Evolutionary conservation across 495 filamentous ascomycete species (phyloP), one percentile per base, ranked within the genome.

Genomic region (Trichoderma parareesei): DNA sequence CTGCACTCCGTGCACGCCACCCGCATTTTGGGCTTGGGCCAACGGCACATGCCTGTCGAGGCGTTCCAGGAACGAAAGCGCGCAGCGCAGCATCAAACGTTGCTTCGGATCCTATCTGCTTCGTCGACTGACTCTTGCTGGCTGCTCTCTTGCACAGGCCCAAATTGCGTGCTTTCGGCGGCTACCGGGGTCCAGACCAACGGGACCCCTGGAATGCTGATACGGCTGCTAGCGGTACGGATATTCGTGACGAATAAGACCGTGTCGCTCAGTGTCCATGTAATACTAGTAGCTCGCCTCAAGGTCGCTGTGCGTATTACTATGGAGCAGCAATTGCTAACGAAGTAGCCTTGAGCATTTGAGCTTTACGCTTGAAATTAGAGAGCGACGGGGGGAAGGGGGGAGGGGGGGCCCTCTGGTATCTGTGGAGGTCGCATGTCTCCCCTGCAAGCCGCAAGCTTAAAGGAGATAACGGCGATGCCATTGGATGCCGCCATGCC

Each of bases 281-380:
- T 27, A 27, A 27, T 27, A 27, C 27, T 27, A 27, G 27, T 27
- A 27, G 27, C 27, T 27, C 27, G 27, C 27, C 27, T 27, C 27
- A 27, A 27, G 7, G 16, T n/a, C 46, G 46, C 46, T 49, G 18
- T n/a, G 14, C 7, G 5, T 41, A 11, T 41, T 11, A 11, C 11
- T 41, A 49, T 49, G 14, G 14, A 18, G 46, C 46, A 49, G 14
- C 46, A 9, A 11, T 41, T 11, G 6, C 11, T 41, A 41, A 27
- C 27, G 27, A 49, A 49, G 46, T 49, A 49, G 20, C 46, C 46
- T 57, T 57, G 53, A 27, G 18, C 37, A 38, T 38, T 37, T 33
- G 53, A 37, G 53, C 53, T 57, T 57, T 57, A 57, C 46, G 27
- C 53, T 57, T 57, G 53, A 57, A 57, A 35, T 35, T 57, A 57